Evolutionary conservation across 345 rosid genomes (phyloP), one percentile per base, ranked within the genome.

Genomic region (Citrus inodora): DNA sequence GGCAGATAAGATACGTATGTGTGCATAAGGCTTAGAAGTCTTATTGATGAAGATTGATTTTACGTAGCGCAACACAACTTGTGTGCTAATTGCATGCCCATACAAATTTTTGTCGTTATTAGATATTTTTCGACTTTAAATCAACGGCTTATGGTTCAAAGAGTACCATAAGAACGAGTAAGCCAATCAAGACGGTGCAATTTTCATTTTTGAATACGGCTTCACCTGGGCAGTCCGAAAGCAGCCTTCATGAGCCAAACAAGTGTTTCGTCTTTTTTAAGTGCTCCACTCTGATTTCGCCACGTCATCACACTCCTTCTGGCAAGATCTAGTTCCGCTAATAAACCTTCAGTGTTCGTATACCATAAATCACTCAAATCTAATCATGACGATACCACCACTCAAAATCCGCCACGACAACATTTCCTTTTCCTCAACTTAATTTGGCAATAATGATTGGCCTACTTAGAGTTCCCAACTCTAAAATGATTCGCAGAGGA

Each of bases 391-490:
- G 1, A 65, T 11, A 21, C 0, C 24, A 27, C 32, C 21, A 62
- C 17, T 62, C 21, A 13, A 62, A 61, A 5, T 0, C 7, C 7
- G 22, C 56, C 56, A 17, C 56, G n/a, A 0, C 1, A 4, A 17
- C 22, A 1, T 17, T 7, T 6, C 6, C 19, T 1, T 7, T 24
- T 1, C 0, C 0, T 25, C 9, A 1, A 1, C 32, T 6, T 6
- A 22, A 33, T 11, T 37, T 33, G 40, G 37, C n/a, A 28, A 14
- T 2, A 64, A 2, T 32, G 25, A 32, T 19, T 32, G 69, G 19
- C 4, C 2, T 0, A 0, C 42, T 19, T 19, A 33, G 21, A 32
- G 14, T 28, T 16, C 2, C n/a, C 8, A 24, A 3, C 10, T 65
- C 40, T 17, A 19, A 22, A 65, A 7, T 3, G 5, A 13, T 65